phyloP scores from a whole-genome alignment of 768 basidiomycete species.

The Tricholomella constricta region DNA sequence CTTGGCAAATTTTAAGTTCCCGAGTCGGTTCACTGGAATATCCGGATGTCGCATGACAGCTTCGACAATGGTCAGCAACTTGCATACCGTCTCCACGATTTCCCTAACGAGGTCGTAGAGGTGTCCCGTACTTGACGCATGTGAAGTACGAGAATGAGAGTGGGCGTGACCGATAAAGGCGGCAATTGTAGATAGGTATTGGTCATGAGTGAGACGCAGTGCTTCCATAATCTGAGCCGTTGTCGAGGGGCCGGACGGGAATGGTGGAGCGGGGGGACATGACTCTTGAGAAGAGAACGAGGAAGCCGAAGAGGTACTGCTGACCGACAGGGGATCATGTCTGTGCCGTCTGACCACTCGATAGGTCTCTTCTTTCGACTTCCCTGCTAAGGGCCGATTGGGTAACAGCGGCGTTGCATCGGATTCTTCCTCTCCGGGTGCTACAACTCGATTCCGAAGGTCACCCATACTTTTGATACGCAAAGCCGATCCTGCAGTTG shows the following conservation, averaged over 20 bases:
- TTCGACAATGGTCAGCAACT: conserved; percentile 89
- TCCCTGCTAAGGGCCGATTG: conserved; percentile 22
- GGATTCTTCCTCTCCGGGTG: conserved; percentile 35
- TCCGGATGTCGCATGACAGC: conserved; percentile 79
- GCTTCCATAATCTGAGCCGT: conserved; percentile 72
- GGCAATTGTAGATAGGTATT: conserved; percentile 90
- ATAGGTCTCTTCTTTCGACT: conserved; percentile 15
- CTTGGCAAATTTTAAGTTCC: conserved; percentile 69
- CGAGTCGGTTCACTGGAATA: conserved; percentile 62
- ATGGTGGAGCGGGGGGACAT: conserved; percentile 50
- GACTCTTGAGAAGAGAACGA: conserved; percentile 68
- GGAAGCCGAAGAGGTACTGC: conserved; percentile 74
- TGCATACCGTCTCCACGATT: conserved; percentile 92
- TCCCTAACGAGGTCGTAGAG: conserved; percentile 95
- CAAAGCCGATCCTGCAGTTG: conserved; percentile 32
- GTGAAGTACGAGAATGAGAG: conserved; percentile 85
- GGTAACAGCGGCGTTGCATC: conserved; percentile 39
- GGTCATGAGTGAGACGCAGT: conserved; percentile 83
- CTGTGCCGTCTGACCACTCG: conserved; percentile 42
- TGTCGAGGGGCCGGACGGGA: conserved; percentile 74
- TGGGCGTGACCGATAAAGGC: conserved; percentile 98
- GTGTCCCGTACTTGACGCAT: conserved; percentile 91
- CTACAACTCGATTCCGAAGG: conserved; percentile 33
- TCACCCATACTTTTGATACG: conserved; percentile 59
- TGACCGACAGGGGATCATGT: conserved; percentile 52